Percentiles rank a stretch among this genome's conserved stretches.
Conservation (phyloP, 371 early-diverging fungal species). For the Capillidium heterosporum region DNA sequence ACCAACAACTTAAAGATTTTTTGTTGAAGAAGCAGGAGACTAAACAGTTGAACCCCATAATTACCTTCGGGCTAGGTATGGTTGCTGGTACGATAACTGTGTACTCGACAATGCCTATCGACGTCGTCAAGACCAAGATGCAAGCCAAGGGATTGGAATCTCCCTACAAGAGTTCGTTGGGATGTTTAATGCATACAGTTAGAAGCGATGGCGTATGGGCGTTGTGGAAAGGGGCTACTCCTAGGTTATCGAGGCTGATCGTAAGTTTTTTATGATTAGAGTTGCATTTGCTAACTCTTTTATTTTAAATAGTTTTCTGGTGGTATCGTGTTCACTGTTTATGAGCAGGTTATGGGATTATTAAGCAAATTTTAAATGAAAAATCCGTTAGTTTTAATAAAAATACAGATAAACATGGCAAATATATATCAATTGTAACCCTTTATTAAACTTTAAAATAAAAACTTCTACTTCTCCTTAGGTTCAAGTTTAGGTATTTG, state of each 20-base stretch:
- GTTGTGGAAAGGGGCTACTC: constrained; percentile 87
- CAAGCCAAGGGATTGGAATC: constrained; percentile 51
- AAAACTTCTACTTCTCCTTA: too few species aligned
- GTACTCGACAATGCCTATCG: constrained; percentile 85
- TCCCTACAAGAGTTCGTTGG: constrained; percentile 45
- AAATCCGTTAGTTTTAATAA: too few species aligned
- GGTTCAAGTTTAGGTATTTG: too few species aligned
- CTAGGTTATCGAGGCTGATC: constrained; percentile 66
- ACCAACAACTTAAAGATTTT: constrained; percentile 49
- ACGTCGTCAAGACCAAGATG: constrained; percentile 88
- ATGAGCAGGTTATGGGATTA: constrained; percentile 48
- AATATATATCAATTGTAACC: too few species aligned
- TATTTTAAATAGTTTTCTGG: constrained; percentile 52
- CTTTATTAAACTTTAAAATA: too few species aligned
- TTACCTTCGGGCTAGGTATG: constrained; percentile 55
- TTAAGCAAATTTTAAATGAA: constrained; percentile 6
- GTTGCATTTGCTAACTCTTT: neutral
- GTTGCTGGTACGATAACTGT: constrained; percentile 80
- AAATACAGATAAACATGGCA: too few species aligned
- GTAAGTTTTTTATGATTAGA: constrained; percentile 24
- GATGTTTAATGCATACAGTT: constrained; percentile 52
- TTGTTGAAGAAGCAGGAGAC: neutral
- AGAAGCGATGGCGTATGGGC: constrained; percentile 56
- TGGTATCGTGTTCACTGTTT: constrained; percentile 82
- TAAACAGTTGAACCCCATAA: neutral